Evolutionary conservation across 2,329 filamentous ascomycete genomes (phyloP).

Genomic region (Fusarium illudens): DNA sequence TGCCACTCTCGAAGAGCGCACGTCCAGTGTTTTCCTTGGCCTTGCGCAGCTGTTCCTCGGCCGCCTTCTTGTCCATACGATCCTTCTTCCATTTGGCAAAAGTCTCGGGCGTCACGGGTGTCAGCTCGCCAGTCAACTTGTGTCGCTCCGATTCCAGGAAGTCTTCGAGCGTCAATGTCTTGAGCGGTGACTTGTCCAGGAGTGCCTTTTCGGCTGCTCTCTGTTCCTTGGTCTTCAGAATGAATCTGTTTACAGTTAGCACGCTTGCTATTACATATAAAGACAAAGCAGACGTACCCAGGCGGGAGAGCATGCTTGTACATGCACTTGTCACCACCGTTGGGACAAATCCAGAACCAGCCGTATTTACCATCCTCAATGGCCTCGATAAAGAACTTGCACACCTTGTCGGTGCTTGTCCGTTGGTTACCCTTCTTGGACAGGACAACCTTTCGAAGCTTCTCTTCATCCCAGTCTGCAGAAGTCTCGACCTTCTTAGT

Average conservation of each 20-base stretch:
- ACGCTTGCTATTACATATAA: not conserved
- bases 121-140: constrained; percentile 90
- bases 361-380: constrained; percentile 99
- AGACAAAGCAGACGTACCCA: constrained; percentile 69
- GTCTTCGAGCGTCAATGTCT: constrained; percentile 94
- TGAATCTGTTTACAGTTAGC: constrained; percentile 69
- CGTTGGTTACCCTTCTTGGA: constrained; percentile 98
- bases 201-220: constrained; percentile 93
- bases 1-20: constrained; percentile 95
- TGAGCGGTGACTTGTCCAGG: constrained; percentile 93
- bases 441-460: constrained; percentile 86
- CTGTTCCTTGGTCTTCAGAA: constrained; percentile 98
- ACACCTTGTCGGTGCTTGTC: constrained; percentile 97
- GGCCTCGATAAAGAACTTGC: constrained; percentile 97
- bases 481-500: constrained; percentile 92
- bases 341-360: constrained; percentile 99
- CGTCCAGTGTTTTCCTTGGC: constrained; percentile 96
- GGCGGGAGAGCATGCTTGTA: constrained; percentile 95
- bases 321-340: constrained; percentile 97
- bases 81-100: constrained; percentile 99
- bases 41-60: constrained; percentile 87
- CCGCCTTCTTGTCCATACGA: constrained; percentile 92
- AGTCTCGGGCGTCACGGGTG: constrained; percentile 89
- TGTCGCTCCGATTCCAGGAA: constrained; percentile 96
- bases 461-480: constrained; percentile 97